These are phyloP conservation scores for Phragmites australis DNA, from an alignment of 176 grass and related monocot genomes.

Conservation along the genomic window DNA sequence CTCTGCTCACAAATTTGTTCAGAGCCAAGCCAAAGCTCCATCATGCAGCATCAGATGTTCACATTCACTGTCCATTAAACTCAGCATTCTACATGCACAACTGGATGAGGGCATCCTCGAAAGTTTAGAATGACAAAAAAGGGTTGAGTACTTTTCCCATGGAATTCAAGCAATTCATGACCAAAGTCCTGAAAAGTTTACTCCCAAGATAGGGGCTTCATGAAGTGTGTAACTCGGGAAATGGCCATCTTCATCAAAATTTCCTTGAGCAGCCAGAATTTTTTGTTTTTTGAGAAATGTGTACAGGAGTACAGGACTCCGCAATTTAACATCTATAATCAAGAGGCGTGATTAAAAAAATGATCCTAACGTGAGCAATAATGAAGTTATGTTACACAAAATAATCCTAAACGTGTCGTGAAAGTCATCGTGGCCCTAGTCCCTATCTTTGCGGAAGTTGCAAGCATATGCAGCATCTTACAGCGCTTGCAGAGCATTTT, in stretches of 20 bases:
- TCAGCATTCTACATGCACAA: not conserved
- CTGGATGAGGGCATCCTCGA: not conserved
- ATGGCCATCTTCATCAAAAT: not conserved
- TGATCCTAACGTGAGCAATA: not conserved
- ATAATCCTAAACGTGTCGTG: not conserved
- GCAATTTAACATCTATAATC: not conserved
- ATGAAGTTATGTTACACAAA: not conserved
- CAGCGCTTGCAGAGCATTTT: not conserved
- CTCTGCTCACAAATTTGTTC: conserved; percentile 19
- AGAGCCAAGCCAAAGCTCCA: not conserved
- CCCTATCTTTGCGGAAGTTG: not conserved
- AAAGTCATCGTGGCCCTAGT: not conserved
- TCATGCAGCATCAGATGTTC: not conserved
- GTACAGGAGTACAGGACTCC: not conserved
- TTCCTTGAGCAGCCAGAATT: not conserved
- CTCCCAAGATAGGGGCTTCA: not conserved
- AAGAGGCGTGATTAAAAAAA: not conserved
- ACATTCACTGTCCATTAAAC: not conserved
- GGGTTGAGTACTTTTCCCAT: not conserved
- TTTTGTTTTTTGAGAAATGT: not conserved
- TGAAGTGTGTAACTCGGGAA: not conserved
- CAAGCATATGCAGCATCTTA: not conserved
- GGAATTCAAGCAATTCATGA: not conserved
- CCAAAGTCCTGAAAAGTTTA: not conserved
- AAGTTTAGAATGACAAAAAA: conserved; percentile 2